These are phyloP conservation scores for Scedosporium dehoogii DNA, from an alignment of 2,329 filamentous ascomycete genomes.

Conservation along the genomic window DNA sequence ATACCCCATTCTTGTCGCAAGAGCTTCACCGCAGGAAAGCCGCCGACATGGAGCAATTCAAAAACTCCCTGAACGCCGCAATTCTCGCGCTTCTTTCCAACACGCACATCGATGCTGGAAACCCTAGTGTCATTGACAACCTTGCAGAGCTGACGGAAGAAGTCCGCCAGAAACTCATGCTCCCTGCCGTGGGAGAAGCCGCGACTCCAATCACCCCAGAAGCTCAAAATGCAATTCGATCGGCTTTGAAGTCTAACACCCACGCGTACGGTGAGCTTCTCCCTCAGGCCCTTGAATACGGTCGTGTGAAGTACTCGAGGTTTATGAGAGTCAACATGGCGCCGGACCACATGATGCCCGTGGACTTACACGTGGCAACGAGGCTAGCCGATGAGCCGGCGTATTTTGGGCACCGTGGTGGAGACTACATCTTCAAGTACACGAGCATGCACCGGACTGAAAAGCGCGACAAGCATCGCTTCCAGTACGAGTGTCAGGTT, in stretches of 20 bases:
- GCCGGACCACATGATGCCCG: not conserved
- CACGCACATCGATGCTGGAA: not conserved
- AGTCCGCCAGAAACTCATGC: not conserved
- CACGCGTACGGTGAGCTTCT: not conserved
- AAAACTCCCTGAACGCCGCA: not conserved
- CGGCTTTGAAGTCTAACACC: not conserved
- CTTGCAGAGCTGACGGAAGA: not conserved
- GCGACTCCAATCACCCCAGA: not conserved
- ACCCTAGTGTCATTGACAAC: not conserved
- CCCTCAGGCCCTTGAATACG: not conserved
- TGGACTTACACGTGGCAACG: not conserved
- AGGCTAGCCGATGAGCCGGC: not conserved
- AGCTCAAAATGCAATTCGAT: not conserved
- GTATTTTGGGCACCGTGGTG: slow-evolving; percentile 15
- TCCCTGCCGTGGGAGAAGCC: not conserved
- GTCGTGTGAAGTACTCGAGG: not conserved
- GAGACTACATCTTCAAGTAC: slow-evolving; percentile 20
- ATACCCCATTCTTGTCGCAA: not conserved
- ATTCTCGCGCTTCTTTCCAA: not conserved
- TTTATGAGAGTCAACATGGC: not conserved
- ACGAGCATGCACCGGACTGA: not conserved
- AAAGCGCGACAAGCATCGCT: not conserved
- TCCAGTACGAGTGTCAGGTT: slow-evolving; percentile 14
- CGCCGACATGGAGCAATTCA: not conserved
- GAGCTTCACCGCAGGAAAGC: not conserved